Percentiles rank a stretch among this genome's conserved stretches.
Evolutionary conservation across 805 yeast genomes (phyloP).

Genomic region (Henningerozyma blattae): DNA sequence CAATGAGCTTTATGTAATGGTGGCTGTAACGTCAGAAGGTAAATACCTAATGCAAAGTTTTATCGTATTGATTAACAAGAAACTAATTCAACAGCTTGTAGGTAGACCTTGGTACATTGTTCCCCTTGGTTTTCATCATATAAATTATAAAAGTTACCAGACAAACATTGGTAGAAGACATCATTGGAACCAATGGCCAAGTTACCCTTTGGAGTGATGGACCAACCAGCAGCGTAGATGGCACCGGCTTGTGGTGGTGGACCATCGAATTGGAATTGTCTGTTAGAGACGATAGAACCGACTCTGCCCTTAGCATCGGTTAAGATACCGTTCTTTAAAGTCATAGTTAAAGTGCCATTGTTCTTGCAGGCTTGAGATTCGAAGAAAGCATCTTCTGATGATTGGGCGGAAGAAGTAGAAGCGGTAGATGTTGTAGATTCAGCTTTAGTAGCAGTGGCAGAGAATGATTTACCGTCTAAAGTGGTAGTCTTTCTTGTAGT

Average conservation of each 20-base stretch:
- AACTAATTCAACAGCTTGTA: conserved; percentile 46
- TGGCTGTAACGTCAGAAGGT: too few species aligned
- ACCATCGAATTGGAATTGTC: conserved; percentile 81
- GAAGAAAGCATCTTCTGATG: conserved; percentile 20
- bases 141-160: conserved; percentile 70
- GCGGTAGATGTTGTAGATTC: conserved; percentile 19
- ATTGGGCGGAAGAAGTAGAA: conserved; percentile 24
- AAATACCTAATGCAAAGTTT: too few species aligned
- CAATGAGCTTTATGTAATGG: too few species aligned
- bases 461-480: conserved; percentile 29
- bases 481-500: conserved; percentile 20
- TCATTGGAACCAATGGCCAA: conserved; percentile 53
- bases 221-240: conserved; percentile 61
- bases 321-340: conserved; percentile 27
- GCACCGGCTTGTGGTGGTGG: conserved; percentile 79
- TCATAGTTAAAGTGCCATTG: conserved; percentile 40
- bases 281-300: conserved; percentile 71
- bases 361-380: conserved; percentile 31
- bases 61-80: too few species aligned
- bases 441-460: conserved; percentile 20
- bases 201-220: conserved; percentile 38
- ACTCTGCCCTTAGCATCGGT: conserved; percentile 53
- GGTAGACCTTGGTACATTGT: conserved; percentile 53
- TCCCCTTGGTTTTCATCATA: conserved; percentile 51
- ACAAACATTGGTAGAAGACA: conserved; percentile 60